Conservation (phyloP, 169 alveolate species). For the Cryptosporidium sp. region DNA sequence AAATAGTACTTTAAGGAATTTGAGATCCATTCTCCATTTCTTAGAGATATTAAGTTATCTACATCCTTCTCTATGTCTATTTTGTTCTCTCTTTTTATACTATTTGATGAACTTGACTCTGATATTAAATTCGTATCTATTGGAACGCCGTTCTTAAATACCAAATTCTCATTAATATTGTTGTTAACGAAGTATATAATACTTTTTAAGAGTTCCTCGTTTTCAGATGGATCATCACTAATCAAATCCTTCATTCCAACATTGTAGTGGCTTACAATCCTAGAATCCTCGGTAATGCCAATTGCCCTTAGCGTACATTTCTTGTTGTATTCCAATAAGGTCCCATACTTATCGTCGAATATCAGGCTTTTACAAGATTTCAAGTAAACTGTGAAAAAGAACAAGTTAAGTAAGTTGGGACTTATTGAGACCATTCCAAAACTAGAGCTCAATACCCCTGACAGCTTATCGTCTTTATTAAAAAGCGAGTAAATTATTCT, state of each 20-base stretch:
- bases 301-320: not conserved
- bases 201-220: not conserved
- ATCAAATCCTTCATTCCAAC: not conserved
- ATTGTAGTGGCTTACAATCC: not conserved
- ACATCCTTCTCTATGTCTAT: not conserved
- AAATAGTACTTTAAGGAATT: constrained; percentile 24
- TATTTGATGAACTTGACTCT: not conserved
- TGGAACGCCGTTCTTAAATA: not conserved
- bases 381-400: constrained; percentile 23
- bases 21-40: constrained; percentile 10
- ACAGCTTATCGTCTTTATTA: not conserved
- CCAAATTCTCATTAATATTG: not conserved
- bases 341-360: not conserved
- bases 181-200: not conserved
- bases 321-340: not conserved
- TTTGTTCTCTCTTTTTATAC: not conserved
- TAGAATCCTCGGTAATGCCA: not conserved
- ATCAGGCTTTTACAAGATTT: not conserved
- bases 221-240: not conserved
- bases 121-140: not conserved
- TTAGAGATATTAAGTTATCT: not conserved
- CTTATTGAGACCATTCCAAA: constrained; percentile 43
- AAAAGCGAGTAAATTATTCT: constrained; percentile 17
- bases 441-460: constrained; percentile 17
- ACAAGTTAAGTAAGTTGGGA: constrained; percentile 7